phyloP scores from a whole-genome alignment of 176 grass and related monocot genomes.

The bread wheat (Triticum aestivum) region DNA sequence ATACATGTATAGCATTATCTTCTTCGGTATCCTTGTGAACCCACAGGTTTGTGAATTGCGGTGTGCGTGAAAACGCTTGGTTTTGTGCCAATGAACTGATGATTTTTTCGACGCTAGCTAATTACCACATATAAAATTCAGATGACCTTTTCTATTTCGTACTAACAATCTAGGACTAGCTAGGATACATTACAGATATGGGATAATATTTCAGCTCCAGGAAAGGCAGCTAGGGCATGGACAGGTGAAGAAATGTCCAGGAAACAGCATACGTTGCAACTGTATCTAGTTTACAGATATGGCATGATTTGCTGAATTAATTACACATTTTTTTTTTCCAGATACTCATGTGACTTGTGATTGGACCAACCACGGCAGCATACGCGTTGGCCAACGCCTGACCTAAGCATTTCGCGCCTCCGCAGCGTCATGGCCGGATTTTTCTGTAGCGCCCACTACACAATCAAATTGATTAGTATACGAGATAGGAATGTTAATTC shows the following conservation, averaged over 20 bases:
- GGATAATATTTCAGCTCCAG: background rate
- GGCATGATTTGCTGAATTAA: background rate
- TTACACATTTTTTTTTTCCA: background rate
- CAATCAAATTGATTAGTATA: background rate
- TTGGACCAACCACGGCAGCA: slow-evolving; percentile 1
- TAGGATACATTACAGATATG: background rate
- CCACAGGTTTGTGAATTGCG: background rate
- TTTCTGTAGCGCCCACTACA: slow-evolving; percentile 22
- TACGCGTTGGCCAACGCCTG: background rate
- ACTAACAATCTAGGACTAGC: background rate
- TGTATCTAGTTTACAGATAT: background rate
- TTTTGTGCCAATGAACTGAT: too few relatives aligned
- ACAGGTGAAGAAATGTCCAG: background rate
- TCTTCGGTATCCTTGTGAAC: background rate
- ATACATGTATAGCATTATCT: background rate
- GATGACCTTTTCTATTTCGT: background rate
- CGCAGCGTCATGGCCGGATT: background rate
- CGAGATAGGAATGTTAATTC: background rate
- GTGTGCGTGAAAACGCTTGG: too few relatives aligned
- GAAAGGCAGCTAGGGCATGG: background rate
- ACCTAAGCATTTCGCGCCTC: slow-evolving; percentile 20
- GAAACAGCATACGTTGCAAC: background rate
- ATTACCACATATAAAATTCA: background rate
- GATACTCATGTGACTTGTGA: background rate
- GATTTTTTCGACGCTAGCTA: too few relatives aligned